These are phyloP conservation scores for Sordaria brevicollis DNA, from an alignment of 495 filamentous ascomycete genomes.

Conservation along the genomic window DNA sequence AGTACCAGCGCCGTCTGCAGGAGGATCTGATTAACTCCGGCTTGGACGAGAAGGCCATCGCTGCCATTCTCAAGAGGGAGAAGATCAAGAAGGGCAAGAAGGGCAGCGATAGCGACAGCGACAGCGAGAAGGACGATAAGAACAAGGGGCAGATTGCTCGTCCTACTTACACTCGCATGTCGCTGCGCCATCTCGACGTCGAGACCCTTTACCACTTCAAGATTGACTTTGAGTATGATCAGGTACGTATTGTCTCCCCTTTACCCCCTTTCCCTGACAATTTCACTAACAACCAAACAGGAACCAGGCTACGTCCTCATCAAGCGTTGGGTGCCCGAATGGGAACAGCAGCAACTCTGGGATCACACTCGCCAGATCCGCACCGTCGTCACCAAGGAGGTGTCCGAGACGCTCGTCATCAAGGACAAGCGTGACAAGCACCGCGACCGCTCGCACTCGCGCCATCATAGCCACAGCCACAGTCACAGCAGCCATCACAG, in stretches of 20 bases:
- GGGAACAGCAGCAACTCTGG: slow-evolving; percentile 64
- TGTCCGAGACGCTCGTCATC: slow-evolving; percentile 27
- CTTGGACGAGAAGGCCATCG: slow-evolving; percentile 41
- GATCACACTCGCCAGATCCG: slow-evolving; percentile 56
- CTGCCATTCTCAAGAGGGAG: slow-evolving; percentile 41
- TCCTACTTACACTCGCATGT: slow-evolving; percentile 48
- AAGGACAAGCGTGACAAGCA: slow-evolving; percentile 27
- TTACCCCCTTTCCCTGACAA: not conserved
- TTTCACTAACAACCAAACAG: slow-evolving; percentile 26
- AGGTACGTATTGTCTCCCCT: slow-evolving; percentile 23
- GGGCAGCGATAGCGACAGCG: slow-evolving; percentile 12
- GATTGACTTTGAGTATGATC: slow-evolving; percentile 43
- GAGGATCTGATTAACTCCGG: slow-evolving; percentile 41
- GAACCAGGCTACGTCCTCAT: slow-evolving; percentile 67
- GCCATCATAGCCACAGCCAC: slow-evolving; percentile 41
- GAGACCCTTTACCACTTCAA: slow-evolving; percentile 40
- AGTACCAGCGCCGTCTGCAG: slow-evolving; percentile 37
- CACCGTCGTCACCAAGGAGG: slow-evolving; percentile 26
- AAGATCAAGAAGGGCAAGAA: slow-evolving; percentile 32
- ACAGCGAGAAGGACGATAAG: slow-evolving; percentile 11
- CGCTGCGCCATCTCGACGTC: slow-evolving; percentile 43
- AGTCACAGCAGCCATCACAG: slow-evolving; percentile 30
- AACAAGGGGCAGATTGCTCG: slow-evolving; percentile 14
- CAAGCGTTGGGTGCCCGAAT: slow-evolving; percentile 63
- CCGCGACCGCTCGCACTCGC: slow-evolving; percentile 13